Evolutionary conservation across 2,329 filamentous ascomycete genomes (phyloP), one percentile per base, ranked within the genome.

Genomic region (Penicillium sp.): DNA sequence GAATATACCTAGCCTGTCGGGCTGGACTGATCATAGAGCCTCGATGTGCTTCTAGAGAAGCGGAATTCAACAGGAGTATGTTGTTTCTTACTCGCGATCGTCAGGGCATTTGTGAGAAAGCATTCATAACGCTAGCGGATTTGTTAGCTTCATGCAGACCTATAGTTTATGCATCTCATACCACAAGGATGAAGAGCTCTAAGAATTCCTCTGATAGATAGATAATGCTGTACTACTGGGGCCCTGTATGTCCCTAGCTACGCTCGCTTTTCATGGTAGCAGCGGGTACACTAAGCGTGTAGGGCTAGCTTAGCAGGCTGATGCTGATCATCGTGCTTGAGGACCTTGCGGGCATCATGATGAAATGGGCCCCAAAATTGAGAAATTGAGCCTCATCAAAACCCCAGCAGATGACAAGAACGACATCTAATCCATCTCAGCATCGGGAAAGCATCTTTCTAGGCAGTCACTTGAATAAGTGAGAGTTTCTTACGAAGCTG

Each of bases 341-440:
- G 31, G 44, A 49, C 47, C 53, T 49, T 24, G 37, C 41, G 40
- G 57, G 57, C 47, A 59, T 50, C 53, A 50, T 56, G 27, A 33
- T 33, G 10, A 41, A 47, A 4, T 37, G 31, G 14, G 7, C 50
- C 13, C 43, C 43, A 31, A 49, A 35, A 10, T 35, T 13, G 46
- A 10, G 10, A 35, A 6, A 35, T 49, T 49, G 27, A 35, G 46
- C 31, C 46, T 35, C 31, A 35, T 49, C n/a, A 13, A 49, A 2
- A 14, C 5, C 10, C 19, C 27, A 35, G 31, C 27, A 14, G 31
- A 9, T 19, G 2, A 35, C 31, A 4, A 35, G n/a, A 13, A 11
- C 27, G 18, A 11, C 27, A 35, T 22, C 27, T 13, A 6, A 31
- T 35, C 16, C 4, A 6, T 11, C 9, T 7, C 6, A 2, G 18